These are phyloP conservation scores for Gossypium arboreum DNA, from an alignment of 345 rosid genomes.

Conservation along the genomic window DNA sequence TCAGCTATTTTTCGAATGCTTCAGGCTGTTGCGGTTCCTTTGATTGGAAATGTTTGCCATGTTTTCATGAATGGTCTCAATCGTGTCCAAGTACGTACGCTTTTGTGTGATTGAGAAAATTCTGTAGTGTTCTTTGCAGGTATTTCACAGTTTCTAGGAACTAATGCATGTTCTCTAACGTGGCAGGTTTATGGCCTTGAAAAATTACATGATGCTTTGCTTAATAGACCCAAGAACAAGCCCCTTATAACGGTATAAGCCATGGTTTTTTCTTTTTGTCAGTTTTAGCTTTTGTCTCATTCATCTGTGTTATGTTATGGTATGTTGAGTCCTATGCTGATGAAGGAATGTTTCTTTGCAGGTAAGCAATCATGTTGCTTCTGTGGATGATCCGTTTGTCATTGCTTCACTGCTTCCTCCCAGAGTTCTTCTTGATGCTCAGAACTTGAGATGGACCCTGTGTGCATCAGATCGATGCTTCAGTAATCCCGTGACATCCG, in stretches of 20 bases:
- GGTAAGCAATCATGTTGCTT: slow-evolving; percentile 98
- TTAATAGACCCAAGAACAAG: slow-evolving; percentile 64
- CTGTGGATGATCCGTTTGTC: slow-evolving; percentile 89
- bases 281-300: background rate
- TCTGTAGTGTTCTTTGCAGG: background rate
- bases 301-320: background rate
- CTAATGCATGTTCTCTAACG: background rate
- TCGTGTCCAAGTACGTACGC: slow-evolving; percentile 63
- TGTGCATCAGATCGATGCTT: slow-evolving; percentile 96
- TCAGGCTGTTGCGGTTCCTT: slow-evolving; percentile 86
- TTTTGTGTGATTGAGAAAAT: background rate
- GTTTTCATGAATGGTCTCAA: slow-evolving; percentile 95
- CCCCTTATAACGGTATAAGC: slow-evolving; percentile 77
- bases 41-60: slow-evolving; percentile 88
- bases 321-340: background rate
- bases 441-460: slow-evolving; percentile 89
- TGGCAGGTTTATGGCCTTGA: slow-evolving; percentile 87
- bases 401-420: slow-evolving; percentile 92
- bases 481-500: slow-evolving; percentile 77
- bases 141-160: background rate
- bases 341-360: slow-evolving; percentile 23
- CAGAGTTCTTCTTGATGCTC: slow-evolving; percentile 71
- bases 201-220: slow-evolving; percentile 83
- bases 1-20: slow-evolving; percentile 61
- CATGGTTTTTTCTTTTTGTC: background rate